A percentile compares a stretch with the other conserved stretches of the same genome.
These are phyloP conservation scores for Saprolegnia parasitica DNA, from an alignment of 352 stramenopile genomes.

Conservation along the genomic window DNA sequence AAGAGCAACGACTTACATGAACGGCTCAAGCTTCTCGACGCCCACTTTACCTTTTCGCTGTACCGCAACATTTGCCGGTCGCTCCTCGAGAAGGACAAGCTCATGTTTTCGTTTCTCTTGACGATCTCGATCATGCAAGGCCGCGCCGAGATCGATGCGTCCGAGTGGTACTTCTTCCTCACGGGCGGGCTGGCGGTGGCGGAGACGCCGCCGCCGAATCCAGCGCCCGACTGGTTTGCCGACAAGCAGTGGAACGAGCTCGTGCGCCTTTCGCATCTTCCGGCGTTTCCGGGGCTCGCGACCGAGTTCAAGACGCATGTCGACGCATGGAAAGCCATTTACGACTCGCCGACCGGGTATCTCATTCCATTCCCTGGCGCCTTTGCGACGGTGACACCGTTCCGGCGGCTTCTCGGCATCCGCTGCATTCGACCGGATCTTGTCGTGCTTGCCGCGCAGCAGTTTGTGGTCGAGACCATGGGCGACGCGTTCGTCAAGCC, in stretches of 20 bases:
- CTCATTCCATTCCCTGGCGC: slow-evolving; percentile 68
- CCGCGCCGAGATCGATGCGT: slow-evolving; percentile 66
- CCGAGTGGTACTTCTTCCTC: slow-evolving; percentile 92
- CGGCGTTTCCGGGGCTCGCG: slow-evolving; percentile 71
- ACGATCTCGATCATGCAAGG: slow-evolving; percentile 84
- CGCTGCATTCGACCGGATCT: slow-evolving; percentile 82
- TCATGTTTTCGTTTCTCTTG: slow-evolving; percentile 91
- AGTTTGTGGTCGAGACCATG: slow-evolving; percentile 87
- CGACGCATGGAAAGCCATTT: slow-evolving; percentile 83
- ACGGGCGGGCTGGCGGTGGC: slow-evolving; percentile 87
- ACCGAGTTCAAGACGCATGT: slow-evolving; percentile 76
- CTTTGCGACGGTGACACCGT: slow-evolving; percentile 57
- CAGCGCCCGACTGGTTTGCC: slow-evolving; percentile 86
- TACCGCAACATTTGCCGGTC: slow-evolving; percentile 92
- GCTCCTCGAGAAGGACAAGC: slow-evolving; percentile 91
- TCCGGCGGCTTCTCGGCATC: slow-evolving; percentile 70
- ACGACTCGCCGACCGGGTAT: slow-evolving; percentile 78
- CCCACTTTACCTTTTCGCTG: slow-evolving; percentile 89
- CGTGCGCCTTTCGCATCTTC: slow-evolving; percentile 77
- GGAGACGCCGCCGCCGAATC: slow-evolving; percentile 86
- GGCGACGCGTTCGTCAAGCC: slow-evolving; percentile 90
- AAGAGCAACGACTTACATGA: slow-evolving; percentile 63
- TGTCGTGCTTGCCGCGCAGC: slow-evolving; percentile 84
- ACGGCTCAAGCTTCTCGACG: slow-evolving; percentile 75
- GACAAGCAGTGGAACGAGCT: slow-evolving; percentile 92